These are phyloP conservation scores for Pezicula neosporulosa DNA, from an alignment of 2,329 filamentous ascomycete species.

Conservation along the genomic window DNA sequence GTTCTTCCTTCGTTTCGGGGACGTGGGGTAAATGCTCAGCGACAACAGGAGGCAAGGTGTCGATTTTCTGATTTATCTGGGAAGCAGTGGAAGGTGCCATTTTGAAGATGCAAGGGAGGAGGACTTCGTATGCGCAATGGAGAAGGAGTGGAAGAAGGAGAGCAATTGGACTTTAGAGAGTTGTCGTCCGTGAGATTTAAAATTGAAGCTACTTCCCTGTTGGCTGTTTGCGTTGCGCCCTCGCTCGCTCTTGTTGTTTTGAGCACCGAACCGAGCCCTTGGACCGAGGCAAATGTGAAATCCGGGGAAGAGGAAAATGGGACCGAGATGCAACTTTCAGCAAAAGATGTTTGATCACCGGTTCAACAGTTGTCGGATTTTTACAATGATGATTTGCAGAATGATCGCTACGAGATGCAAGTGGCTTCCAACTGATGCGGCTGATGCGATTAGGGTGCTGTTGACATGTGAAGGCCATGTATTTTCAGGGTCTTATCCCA, in stretches of 20 bases:
- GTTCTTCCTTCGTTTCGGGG: slow-evolving; percentile 27
- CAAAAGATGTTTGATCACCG: too few relatives aligned
- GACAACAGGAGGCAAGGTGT: slow-evolving; percentile 20
- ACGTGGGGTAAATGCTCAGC: slow-evolving; percentile 26
- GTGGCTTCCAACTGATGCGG: background rate
- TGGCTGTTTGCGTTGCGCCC: background rate
- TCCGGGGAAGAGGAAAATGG: background rate
- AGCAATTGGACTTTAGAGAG: background rate
- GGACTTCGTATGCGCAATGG: background rate
- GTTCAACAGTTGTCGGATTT: too few relatives aligned
- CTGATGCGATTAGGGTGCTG: background rate
- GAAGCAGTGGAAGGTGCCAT: slow-evolving; percentile 21
- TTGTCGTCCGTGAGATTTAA: background rate
- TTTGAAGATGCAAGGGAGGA: background rate
- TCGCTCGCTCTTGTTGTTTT: background rate
- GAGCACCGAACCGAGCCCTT: background rate
- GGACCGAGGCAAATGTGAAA: background rate
- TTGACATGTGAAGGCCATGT: background rate
- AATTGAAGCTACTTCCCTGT: background rate
- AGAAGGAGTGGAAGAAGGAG: background rate
- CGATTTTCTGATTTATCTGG: slow-evolving; percentile 23
- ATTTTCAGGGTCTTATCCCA: too few relatives aligned
- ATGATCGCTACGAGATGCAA: background rate
- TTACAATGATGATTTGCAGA: background rate
- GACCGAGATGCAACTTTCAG: background rate